Percentiles rank a stretch among this genome's conserved stretches.
Conservation (phyloP, 441 rosid species). For the Geranium incanum region DNA sequence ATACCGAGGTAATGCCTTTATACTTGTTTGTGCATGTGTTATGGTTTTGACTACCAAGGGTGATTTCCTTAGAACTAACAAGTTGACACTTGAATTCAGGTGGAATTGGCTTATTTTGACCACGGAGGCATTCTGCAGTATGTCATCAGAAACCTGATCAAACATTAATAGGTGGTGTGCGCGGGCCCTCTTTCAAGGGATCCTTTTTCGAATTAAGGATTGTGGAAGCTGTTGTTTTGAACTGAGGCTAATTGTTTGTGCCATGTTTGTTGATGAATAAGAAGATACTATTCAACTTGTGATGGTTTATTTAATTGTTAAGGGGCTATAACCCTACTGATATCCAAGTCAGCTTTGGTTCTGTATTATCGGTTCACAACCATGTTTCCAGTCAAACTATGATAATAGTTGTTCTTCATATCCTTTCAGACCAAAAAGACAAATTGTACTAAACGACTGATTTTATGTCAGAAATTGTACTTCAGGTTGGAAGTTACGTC, state of each 20-base stretch:
- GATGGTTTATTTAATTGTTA: neutral
- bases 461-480: too few species aligned
- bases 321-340: neutral
- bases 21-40: neutral
- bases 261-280: neutral
- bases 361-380: too few species aligned
- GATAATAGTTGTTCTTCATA: too few species aligned
- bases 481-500: too few species aligned
- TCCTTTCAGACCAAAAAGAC: too few species aligned
- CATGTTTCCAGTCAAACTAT: too few species aligned
- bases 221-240: neutral
- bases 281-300: neutral
- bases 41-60: neutral
- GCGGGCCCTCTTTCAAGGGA: neutral
- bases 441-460: too few species aligned
- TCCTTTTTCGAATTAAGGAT: neutral
- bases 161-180: slow-evolving; percentile 25
- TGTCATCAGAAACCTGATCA: slow-evolving; percentile 71
- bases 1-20: slow-evolving; percentile 59
- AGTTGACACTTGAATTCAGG: slow-evolving; percentile 33
- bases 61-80: slow-evolving; percentile 6
- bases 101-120: slow-evolving; percentile 74
- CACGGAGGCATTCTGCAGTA: slow-evolving; percentile 89
- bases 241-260: neutral
- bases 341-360: too few species aligned